phyloP scores from a whole-genome alignment of 2,329 filamentous ascomycete species.

The Sporothrix euskadiensis region DNA sequence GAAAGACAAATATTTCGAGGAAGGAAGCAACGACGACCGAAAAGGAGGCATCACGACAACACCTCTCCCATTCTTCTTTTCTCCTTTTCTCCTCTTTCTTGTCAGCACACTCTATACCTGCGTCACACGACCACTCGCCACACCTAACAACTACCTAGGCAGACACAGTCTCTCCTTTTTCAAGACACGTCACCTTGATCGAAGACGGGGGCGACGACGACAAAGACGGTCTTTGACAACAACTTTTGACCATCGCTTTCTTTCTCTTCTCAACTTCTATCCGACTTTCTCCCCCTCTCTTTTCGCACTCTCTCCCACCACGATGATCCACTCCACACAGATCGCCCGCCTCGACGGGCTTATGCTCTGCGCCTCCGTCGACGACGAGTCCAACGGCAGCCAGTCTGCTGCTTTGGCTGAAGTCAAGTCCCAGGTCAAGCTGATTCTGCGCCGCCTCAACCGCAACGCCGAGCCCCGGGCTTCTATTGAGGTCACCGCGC shows the following conservation, averaged over 20 bases:
- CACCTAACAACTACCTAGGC: constrained; percentile 2
- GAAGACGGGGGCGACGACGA: neutral
- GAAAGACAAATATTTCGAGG: neutral
- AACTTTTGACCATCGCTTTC: too few relatives aligned
- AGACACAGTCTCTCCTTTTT: neutral
- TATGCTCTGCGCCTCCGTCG: constrained; percentile 91
- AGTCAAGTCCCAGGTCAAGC: constrained; percentile 86
- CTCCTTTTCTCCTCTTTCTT: neutral
- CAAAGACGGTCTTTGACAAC: neutral
- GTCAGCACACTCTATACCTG: neutral
- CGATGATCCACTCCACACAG: constrained; percentile 88
- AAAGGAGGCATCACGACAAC: neutral
- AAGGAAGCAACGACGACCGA: neutral
- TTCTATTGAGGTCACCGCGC: constrained; percentile 75
- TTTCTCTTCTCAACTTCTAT: neutral
- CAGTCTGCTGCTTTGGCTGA: constrained; percentile 77
- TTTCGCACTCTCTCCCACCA: constrained; percentile 26
- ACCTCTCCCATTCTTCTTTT: neutral
- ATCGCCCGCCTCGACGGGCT: constrained; percentile 93
- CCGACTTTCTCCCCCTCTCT: neutral
- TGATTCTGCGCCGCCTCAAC: constrained; percentile 83
- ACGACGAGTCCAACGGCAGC: constrained; percentile 76
- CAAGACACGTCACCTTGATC: constrained; percentile 25
- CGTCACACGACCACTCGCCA: neutral
- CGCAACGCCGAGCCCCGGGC: constrained; percentile 89